These are phyloP conservation scores for Penicillium sp. DNA, from an alignment of 2,329 filamentous ascomycete species.

Conservation along the genomic window DNA sequence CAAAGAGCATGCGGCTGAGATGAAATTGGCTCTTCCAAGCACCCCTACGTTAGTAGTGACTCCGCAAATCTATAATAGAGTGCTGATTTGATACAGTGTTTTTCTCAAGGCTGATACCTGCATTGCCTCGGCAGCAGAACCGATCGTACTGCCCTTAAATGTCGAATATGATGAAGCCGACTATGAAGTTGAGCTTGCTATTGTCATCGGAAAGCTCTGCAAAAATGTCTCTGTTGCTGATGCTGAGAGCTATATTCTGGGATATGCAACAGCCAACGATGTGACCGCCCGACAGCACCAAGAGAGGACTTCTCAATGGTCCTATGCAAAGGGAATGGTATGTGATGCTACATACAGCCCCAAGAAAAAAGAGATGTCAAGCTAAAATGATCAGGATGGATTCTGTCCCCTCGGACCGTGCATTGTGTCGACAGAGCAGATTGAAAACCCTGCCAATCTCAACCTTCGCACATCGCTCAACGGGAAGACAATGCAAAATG, in stretches of 20 bases:
- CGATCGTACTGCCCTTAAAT: constrained; percentile 14
- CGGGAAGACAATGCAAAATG: constrained; percentile 18
- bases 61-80: neutral
- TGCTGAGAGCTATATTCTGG: constrained; percentile 11
- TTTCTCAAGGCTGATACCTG: constrained; percentile 14
- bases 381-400: constrained; percentile 10
- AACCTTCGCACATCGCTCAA: constrained; percentile 16
- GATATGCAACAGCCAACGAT: constrained; percentile 15
- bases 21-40: constrained; percentile 15
- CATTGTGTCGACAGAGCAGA: constrained; percentile 16
- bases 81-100: constrained; percentile 5
- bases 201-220: constrained; percentile 13
- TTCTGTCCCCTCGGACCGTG: constrained; percentile 21
- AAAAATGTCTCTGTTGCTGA: constrained; percentile 11
- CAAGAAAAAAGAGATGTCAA: too few species aligned
- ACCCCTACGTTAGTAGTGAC: constrained; percentile 10
- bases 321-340: constrained; percentile 20
- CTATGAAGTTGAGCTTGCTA: constrained; percentile 17
- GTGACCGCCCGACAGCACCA: constrained; percentile 17
- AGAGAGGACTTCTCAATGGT: constrained; percentile 18
- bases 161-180: constrained; percentile 16
- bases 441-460: constrained; percentile 7
- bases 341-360: neutral
- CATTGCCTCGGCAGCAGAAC: constrained; percentile 15
- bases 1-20: constrained; percentile 18